Conservation (phyloP, 768 basidiomycete genomes). For the Baorangia bicolor region DNA sequence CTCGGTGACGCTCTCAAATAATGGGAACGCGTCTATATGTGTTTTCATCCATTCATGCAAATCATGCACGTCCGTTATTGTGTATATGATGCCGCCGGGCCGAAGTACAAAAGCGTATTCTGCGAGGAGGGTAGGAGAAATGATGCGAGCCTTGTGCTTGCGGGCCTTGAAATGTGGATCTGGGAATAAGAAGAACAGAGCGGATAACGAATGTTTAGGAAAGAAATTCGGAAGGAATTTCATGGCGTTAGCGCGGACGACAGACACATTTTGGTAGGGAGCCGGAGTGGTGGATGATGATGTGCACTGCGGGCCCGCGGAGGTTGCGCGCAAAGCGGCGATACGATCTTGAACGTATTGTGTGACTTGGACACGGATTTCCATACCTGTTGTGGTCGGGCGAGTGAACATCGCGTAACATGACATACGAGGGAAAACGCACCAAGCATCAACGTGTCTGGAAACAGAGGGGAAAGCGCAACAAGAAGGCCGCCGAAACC, state of each 20-base stretch:
- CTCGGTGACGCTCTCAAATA: constrained; percentile 81
- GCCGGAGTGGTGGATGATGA: constrained; percentile 32
- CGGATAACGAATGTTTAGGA: constrained; percentile 81
- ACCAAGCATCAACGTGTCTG: constrained; percentile 94
- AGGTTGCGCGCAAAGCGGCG: constrained; percentile 77
- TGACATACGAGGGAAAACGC: constrained; percentile 25
- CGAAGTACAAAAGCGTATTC: constrained; percentile 94
- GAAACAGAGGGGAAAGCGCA: constrained; percentile 84
- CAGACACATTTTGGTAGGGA: constrained; percentile 84
- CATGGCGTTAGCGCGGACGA: constrained; percentile 97
- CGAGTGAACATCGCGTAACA: neutral
- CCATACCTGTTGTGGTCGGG: constrained; percentile 64
- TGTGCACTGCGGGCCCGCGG: constrained; percentile 27
- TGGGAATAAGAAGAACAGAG: constrained; percentile 97
- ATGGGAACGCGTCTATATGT: constrained; percentile 84
- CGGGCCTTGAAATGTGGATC: constrained; percentile 98
- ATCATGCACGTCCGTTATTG: constrained; percentile 95
- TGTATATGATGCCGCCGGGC: constrained; percentile 95
- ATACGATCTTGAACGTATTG: constrained; percentile 96
- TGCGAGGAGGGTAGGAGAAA: constrained; percentile 94
- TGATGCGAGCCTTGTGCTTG: constrained; percentile 99
- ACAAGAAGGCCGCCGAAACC: constrained; percentile 96
- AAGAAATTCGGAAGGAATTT: constrained; percentile 99
- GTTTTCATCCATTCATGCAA: constrained; percentile 93
- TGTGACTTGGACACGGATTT: constrained; percentile 95